Evolutionary conservation across 2,329 filamentous ascomycete species (phyloP), one percentile per base, ranked within the genome.

Genomic region (Phialophora chinensis): DNA sequence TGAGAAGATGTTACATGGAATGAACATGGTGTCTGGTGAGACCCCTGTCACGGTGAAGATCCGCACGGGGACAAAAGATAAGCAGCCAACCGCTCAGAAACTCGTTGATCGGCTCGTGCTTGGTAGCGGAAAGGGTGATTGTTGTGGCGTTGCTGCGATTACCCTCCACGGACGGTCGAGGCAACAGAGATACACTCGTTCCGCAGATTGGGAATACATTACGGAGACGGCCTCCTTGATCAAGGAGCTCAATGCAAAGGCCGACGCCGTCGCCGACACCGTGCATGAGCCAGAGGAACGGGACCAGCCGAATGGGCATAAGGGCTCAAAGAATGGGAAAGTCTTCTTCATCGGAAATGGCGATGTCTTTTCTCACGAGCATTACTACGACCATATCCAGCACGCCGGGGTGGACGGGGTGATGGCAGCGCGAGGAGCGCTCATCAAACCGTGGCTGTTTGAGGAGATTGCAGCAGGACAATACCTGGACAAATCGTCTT

Each of bases 361-460:
- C 56, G 95, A 99, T 80, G 95, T 93, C 79, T 97, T 92, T 81
- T 97, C 93, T 4, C 93, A 98, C 77, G 81, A 89, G 35, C 93
- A 98, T 76, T 98, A 98, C 81, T 88, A 88, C 69, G 82, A 88
- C 65, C 89, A 95, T 74, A 83, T 98, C 47, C 84, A 90, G 56
- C 86, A 94, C 66, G 86, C 91, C 42, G 87, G 87, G 55, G 93
- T 98, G 54, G 94, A 98, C 80, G 88, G 88, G n/a, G 91, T 97
- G 76, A 98, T 99, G 95, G 88, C 98, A 68, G 95, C 90, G n/a
- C 91, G 95, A 67, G 95, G 95, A 64, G 95, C 95, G 10, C 86
- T 99, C 66, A 92, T 98, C 80, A 99, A 99, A 81, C 95, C 95
- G 0, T 99, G 95, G 95, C 84, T 99, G 69, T 99, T 98, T 76